Conservation (phyloP, 345 rosid species). For the Hibiscus syriacus region DNA sequence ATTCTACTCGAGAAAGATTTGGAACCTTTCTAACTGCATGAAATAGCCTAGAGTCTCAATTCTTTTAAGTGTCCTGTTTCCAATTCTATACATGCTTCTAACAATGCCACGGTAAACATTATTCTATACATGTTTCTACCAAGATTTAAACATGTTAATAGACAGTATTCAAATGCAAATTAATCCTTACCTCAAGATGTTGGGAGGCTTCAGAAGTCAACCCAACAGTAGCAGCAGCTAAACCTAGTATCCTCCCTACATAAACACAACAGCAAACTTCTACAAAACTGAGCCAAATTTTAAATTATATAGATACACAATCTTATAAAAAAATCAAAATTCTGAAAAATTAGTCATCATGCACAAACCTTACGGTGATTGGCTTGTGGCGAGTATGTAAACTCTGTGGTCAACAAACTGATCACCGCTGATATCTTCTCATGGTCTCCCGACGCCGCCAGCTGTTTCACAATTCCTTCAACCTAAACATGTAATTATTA, state of each 20-base stretch:
- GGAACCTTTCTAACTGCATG: too few species aligned
- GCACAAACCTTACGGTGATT: background rate
- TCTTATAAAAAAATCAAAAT: background rate
- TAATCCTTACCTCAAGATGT: slow-evolving; percentile 69
- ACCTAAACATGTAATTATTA: background rate
- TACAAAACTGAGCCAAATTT: background rate
- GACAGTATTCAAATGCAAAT: background rate
- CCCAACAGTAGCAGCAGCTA: slow-evolving; percentile 98
- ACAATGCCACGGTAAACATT: background rate
- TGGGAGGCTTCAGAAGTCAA: slow-evolving; percentile 85
- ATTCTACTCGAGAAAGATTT: background rate
- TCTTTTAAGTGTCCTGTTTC: background rate
- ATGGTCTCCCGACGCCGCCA: background rate
- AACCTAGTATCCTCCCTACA: slow-evolving; percentile 39
- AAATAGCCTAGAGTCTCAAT: too few species aligned
- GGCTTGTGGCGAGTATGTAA: background rate
- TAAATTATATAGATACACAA: background rate
- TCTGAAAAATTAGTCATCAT: background rate
- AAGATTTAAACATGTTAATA: background rate
- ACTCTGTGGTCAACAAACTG: background rate
- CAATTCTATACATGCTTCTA: background rate
- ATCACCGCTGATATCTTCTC: background rate
- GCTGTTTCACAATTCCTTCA: background rate
- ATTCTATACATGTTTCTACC: background rate
- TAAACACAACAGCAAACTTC: background rate